Percentiles rank a stretch among this genome's conserved stretches.
Evolutionary conservation across 805 yeast genomes (phyloP).

Genomic region (Debaryomyces hansenii): DNA sequence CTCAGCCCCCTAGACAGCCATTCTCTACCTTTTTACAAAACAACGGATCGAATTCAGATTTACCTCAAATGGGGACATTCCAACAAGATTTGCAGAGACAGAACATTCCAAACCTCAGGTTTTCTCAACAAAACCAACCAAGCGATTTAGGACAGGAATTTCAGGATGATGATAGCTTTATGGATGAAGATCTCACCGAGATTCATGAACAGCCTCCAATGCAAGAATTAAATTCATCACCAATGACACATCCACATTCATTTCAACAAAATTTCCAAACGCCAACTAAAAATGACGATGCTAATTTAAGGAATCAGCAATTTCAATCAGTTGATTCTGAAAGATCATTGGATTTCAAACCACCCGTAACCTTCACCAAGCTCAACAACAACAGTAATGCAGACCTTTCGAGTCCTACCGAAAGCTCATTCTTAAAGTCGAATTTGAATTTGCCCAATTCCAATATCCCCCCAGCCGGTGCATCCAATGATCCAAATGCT

Average conservation of each 20-base stretch:
- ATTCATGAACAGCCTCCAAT: slow-evolving; percentile 13
- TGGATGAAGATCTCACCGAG: slow-evolving; percentile 41
- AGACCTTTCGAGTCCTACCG: slow-evolving; percentile 24
- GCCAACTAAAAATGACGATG: slow-evolving; percentile 5
- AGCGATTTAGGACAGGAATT: neutral
- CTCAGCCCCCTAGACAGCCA: slow-evolving; percentile 1
- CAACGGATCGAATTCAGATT: neutral
- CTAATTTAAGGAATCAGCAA: slow-evolving; percentile 15
- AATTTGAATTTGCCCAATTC: neutral
- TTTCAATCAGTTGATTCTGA: slow-evolving; percentile 40
- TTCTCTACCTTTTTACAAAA: slow-evolving; percentile 10
- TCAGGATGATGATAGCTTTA: slow-evolving; percentile 29
- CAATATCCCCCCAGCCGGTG: neutral
- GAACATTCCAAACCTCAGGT: slow-evolving; percentile 1
- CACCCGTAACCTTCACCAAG: slow-evolving; percentile 40
- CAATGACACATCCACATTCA: slow-evolving; percentile 10
- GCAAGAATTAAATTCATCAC: slow-evolving; percentile 5
- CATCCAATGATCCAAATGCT: neutral
- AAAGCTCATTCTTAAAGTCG: slow-evolving; percentile 19
- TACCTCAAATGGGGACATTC: neutral
- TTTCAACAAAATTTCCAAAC: slow-evolving; percentile 21
- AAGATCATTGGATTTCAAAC: slow-evolving; percentile 31
- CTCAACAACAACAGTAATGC: slow-evolving; percentile 40
- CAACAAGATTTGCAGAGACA: slow-evolving; percentile 2
- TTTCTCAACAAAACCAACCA: neutral